Conservation (phyloP, 208 protist genomes). For the Leptomonas seymouri region DNA sequence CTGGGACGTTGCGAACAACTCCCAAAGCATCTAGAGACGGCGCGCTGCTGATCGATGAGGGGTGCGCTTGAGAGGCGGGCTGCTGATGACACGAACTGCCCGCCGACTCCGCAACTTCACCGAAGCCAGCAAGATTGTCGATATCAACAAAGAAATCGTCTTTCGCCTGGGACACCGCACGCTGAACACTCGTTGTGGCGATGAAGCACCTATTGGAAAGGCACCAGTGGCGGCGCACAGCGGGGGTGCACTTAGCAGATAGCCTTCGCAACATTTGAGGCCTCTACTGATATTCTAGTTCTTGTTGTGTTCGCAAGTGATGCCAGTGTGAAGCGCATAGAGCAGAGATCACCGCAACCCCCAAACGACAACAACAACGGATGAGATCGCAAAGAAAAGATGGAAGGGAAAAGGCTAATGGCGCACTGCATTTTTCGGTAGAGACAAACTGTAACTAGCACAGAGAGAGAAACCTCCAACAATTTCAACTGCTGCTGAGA, state of each 20-base stretch:
- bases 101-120: background rate
- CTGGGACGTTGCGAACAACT: slow-evolving; percentile 31
- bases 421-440: too few species aligned
- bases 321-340: too few species aligned
- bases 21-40: slow-evolving; percentile 37
- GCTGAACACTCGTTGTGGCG: background rate
- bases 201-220: background rate
- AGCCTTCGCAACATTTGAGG: slow-evolving; percentile 5
- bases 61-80: background rate
- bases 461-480: too few species aligned
- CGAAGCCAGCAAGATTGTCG: slow-evolving; percentile 25
- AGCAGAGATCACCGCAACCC: too few species aligned
- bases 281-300: too few species aligned
- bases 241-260: background rate
- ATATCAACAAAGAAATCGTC: slow-evolving; percentile 65
- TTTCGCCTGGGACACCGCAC: background rate
- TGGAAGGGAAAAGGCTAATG: too few species aligned
- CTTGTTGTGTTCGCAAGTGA: too few species aligned
- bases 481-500: too few species aligned
- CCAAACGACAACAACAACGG: too few species aligned
- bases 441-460: too few species aligned
- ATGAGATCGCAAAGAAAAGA: too few species aligned
- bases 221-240: background rate
- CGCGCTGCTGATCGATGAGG: background rate
- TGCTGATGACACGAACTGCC: background rate